Evolutionary conservation across 2,329 filamentous ascomycete genomes (phyloP), one percentile per base, ranked within the genome.

Genomic region (Colletotrichum higginsianum): DNA sequence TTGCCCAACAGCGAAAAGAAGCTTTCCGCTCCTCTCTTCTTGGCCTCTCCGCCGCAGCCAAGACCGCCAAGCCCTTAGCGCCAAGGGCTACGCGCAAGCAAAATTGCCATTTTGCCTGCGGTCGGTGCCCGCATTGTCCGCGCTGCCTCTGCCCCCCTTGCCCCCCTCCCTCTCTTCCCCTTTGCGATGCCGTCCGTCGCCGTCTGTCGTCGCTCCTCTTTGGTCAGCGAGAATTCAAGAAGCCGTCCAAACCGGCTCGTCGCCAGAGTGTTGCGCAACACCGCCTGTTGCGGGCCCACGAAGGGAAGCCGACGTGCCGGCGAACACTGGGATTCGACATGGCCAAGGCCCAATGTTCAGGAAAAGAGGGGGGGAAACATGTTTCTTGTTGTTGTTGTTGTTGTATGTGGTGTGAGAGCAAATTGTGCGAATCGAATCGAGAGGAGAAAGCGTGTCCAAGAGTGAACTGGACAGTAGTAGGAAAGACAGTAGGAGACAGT

Each of bases 1-100:
- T 53, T 44, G 61, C 40, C 68, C 68, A 63, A 68, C 65, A 62
- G 46, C 57, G 52, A 60, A 71, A 71, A 71, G 68, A 71, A 71
- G 68, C 68, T 71, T 71, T 71, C 68, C 68, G 68, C 68, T 71
- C 68, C 68, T 71, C 68, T 63, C 58, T 71, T 68, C 68, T 71
- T 71, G 68, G 68, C 68, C 65, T 68, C 68, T 71, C 68, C 68
- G 68, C 68, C 68, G 68, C 68, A 71, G 68, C 68, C 68, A 71
- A 71, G 68, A 68, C 68, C n/a, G 58, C 68, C 68, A 68, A 58
- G 58, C 1, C 52, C 68, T 71, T 68, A 67, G 68, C 65, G 68
- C 65, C 68, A 60, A 71, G 68, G 65, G 57, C 65, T 68, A 71
- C 68, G 68, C 68, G 68, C 68, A 68, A 71, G 61, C 68, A 64